Evolutionary conservation across 257 asterid species (phyloP).

Genomic region (Osmanthus fragrans): DNA sequence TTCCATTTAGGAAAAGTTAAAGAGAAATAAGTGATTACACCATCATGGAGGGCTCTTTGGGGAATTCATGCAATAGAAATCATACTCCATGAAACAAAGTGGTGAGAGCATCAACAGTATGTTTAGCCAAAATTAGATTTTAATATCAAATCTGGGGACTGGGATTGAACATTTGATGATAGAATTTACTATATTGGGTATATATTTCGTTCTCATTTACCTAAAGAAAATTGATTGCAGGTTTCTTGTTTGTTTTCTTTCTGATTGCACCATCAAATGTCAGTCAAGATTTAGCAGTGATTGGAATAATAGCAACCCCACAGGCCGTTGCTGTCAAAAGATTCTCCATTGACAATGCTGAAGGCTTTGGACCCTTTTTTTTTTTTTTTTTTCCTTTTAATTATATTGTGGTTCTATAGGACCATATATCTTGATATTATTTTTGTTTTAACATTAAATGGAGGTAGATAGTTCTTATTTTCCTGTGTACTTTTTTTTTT

Average conservation of each 20-base stretch:
- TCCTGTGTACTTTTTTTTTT: neutral
- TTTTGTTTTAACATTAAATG: neutral
- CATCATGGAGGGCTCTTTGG: slow-evolving; percentile 32
- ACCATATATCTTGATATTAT: neutral
- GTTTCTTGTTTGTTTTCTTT: neutral
- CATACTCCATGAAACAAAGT: slow-evolving; percentile 21
- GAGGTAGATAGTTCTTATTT: neutral
- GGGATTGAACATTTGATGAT: neutral
- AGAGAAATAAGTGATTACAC: neutral
- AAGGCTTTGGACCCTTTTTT: neutral
- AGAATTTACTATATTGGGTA: slow-evolving; percentile 12
- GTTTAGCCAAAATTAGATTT: slow-evolving; percentile 27
- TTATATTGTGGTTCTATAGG: neutral
- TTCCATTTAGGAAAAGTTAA: slow-evolving; percentile 26
- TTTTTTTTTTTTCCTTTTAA: neutral
- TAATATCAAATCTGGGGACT: slow-evolving; percentile 2
- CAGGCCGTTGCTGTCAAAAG: neutral
- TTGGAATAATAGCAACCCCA: neutral
- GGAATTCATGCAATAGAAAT: slow-evolving; percentile 25
- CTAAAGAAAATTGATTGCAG: slow-evolving; percentile 1
- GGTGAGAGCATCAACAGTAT: slow-evolving; percentile 4
- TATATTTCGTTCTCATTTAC: neutral
- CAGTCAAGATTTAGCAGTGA: neutral
- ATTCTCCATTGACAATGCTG: neutral
- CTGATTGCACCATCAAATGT: neutral